These are phyloP conservation scores for Cicer cuneatum DNA, from an alignment of 306 rosid species.

Conservation along the genomic window DNA sequence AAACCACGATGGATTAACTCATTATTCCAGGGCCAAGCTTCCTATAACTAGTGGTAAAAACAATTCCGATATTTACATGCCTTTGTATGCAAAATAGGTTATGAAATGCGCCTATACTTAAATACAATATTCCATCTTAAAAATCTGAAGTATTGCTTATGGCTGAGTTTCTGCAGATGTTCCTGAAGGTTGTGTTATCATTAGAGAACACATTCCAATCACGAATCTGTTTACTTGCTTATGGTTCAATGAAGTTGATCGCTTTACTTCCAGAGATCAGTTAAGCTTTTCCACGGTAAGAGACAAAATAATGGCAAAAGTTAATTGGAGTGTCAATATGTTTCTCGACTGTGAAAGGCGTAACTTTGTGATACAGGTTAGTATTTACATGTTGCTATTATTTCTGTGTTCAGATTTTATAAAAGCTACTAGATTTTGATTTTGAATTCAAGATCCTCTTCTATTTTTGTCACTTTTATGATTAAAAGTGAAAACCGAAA, in stretches of 20 bases:
- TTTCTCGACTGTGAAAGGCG: slow-evolving; percentile 96
- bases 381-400: slow-evolving; percentile 36
- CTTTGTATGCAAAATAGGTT: slow-evolving; percentile 38
- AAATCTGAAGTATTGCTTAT: slow-evolving; percentile 30
- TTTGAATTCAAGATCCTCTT: slow-evolving; percentile 19
- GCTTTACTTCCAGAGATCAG: slow-evolving; percentile 96
- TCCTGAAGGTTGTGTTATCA: slow-evolving; percentile 93
- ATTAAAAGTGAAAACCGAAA: not conserved
- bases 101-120: slow-evolving; percentile 19
- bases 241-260: slow-evolving; percentile 98
- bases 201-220: slow-evolving; percentile 91
- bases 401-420: slow-evolving; percentile 32
- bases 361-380: slow-evolving; percentile 90
- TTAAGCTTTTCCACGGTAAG: slow-evolving; percentile 91
- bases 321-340: slow-evolving; percentile 80
- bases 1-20: slow-evolving; percentile 76
- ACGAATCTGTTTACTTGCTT: slow-evolving; percentile 92
- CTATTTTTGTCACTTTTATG: not conserved
- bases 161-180: slow-evolving; percentile 77
- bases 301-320: slow-evolving; percentile 81
- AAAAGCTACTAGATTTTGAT: slow-evolving; percentile 21
- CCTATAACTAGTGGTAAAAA: slow-evolving; percentile 93
- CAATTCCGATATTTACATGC: slow-evolving; percentile 25
- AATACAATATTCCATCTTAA: slow-evolving; percentile 27
- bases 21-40: slow-evolving; percentile 79